A percentile compares a stretch with the other conserved stretches of the same genome.
Evolutionary conservation across 148 eudicot species (phyloP).

Genomic region (Mesembryanthemum crystallinum): DNA sequence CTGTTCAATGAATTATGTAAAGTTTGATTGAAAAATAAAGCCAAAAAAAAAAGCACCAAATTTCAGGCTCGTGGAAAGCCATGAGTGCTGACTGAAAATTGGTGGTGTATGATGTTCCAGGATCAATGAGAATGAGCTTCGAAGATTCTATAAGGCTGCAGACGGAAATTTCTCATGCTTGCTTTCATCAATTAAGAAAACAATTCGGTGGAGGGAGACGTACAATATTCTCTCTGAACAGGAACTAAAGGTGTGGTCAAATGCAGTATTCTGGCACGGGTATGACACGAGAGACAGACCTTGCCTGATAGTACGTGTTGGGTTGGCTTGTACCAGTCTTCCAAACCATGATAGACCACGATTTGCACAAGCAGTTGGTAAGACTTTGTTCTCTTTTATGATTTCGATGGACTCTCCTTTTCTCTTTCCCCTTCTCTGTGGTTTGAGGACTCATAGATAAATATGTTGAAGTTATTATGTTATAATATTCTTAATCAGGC

Average conservation of each 20-base stretch:
- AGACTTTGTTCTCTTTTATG: constrained; percentile 19
- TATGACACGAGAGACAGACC: constrained; percentile 55
- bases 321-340: constrained; percentile 57
- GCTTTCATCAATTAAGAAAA: constrained; percentile 62
- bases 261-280: constrained; percentile 82
- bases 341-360: constrained; percentile 59
- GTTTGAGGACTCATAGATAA: not conserved
- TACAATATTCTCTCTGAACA: constrained; percentile 55
- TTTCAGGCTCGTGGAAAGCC: not conserved
- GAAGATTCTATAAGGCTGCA: constrained; percentile 63
- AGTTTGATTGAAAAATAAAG: not conserved
- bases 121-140: constrained; percentile 66
- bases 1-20: not conserved
- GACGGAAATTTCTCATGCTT: constrained; percentile 63
- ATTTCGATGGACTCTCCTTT: not conserved
- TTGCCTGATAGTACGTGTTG: constrained; percentile 71
- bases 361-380: constrained; percentile 80
- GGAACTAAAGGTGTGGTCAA: constrained; percentile 75
- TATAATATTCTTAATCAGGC: not conserved
- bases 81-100: not conserved
- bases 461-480: not conserved
- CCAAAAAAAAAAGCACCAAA: not conserved
- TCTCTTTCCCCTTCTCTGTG: not conserved
- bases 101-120: constrained; percentile 39
- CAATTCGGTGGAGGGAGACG: constrained; percentile 75